Evolutionary conservation across 257 asterid genomes (phyloP).

Genomic region (Osmanthus fragrans): DNA sequence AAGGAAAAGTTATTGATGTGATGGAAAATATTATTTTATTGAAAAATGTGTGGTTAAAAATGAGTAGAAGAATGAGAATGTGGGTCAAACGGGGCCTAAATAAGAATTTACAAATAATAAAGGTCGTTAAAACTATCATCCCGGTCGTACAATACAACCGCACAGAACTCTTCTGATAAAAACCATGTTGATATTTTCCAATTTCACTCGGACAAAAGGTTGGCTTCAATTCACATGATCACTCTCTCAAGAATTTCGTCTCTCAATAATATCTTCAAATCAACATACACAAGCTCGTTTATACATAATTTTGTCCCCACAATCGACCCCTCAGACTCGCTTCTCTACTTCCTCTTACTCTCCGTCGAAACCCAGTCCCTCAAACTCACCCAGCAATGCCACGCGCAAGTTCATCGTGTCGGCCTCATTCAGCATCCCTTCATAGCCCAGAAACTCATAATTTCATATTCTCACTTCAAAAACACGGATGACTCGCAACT

Average conservation of each 20-base stretch:
- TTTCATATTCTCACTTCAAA: conserved; percentile 40
- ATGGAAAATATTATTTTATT: no score
- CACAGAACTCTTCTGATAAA: no score
- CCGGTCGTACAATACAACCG: no score
- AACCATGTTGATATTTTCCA: neutral
- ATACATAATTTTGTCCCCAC: conserved; percentile 25
- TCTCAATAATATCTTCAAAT: conserved; percentile 14
- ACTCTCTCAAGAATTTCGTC: conserved; percentile 30
- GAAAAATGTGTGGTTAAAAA: no score
- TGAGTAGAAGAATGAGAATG: no score
- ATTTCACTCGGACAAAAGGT: neutral
- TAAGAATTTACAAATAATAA: no score
- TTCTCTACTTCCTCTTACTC: conserved; percentile 41
- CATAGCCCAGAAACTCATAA: conserved; percentile 63
- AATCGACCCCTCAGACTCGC: conserved; percentile 30
- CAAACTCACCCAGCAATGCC: conserved; percentile 41
- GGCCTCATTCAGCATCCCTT: conserved; percentile 54
- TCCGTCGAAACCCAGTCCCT: conserved; percentile 47
- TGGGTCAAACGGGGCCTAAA: no score
- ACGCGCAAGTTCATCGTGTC: conserved; percentile 40
- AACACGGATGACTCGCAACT: conserved; percentile 35
- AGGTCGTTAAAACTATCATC: no score
- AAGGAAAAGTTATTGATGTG: no score
- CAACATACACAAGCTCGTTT: conserved; percentile 15
- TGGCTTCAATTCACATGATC: conserved; percentile 34